Conservation (phyloP, 2,329 filamentous ascomycete species). For the Botryosphaeria dothidea region DNA sequence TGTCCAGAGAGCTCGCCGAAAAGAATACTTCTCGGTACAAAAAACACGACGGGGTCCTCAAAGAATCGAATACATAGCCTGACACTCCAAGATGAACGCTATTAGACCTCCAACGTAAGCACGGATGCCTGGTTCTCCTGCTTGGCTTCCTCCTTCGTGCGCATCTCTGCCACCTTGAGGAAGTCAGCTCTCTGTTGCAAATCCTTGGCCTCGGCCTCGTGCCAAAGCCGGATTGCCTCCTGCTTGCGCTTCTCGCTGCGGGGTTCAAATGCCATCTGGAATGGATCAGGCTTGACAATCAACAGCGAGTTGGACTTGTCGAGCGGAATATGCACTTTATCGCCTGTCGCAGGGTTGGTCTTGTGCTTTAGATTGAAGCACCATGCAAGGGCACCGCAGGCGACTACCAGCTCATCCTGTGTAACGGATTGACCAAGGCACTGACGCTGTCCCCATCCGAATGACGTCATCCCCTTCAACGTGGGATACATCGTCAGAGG, state of each 20-base stretch:
- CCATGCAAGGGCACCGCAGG: constrained; percentile 53
- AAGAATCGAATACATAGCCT: neutral
- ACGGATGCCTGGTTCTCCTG: neutral
- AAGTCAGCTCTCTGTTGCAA: constrained; percentile 38
- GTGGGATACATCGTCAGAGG: constrained; percentile 64
- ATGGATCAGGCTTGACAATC: constrained; percentile 60
- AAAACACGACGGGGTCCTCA: neutral
- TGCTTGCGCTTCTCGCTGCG: constrained; percentile 43
- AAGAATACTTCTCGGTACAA: neutral
- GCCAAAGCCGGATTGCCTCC: constrained; percentile 34
- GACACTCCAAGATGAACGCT: no score
- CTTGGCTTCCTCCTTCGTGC: neutral
- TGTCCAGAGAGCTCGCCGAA: neutral
- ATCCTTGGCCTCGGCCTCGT: constrained; percentile 39
- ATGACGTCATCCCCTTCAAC: constrained; percentile 64
- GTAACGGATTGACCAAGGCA: constrained; percentile 65
- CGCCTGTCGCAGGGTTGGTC: constrained; percentile 43
- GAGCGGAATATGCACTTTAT: constrained; percentile 45
- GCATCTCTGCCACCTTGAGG: constrained; percentile 24
- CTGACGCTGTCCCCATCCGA: constrained; percentile 64
- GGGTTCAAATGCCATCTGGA: constrained; percentile 57
- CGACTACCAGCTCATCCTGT: constrained; percentile 55
- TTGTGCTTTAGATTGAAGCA: constrained; percentile 52
- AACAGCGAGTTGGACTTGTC: constrained; percentile 57
- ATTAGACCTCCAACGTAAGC: neutral